phyloP scores from a whole-genome alignment of 805 yeast species.

The Myxozyma mucilagina region DNA sequence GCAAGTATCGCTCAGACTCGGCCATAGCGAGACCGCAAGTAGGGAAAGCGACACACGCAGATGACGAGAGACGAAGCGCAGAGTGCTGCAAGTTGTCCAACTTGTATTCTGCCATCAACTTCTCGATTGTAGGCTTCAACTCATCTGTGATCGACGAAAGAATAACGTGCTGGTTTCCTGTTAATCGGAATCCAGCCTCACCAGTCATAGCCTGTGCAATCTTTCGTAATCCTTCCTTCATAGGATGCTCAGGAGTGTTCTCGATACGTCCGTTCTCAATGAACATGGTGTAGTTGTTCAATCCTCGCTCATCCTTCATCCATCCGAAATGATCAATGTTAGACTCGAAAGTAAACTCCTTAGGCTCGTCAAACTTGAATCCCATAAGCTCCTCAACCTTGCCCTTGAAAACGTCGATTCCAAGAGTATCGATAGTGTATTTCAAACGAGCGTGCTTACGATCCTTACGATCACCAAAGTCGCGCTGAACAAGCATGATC shows the following conservation, averaged over 20 bases:
- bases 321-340: constrained; percentile 93
- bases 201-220: constrained; percentile 69
- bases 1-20: constrained; percentile 90
- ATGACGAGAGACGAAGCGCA: constrained; percentile 82
- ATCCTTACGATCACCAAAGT: constrained; percentile 89
- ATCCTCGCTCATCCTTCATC: constrained; percentile 59
- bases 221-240: constrained; percentile 79
- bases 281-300: constrained; percentile 88
- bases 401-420: constrained; percentile 76
- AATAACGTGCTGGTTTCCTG: constrained; percentile 93
- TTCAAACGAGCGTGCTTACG: constrained; percentile 97
- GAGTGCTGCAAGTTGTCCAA: constrained; percentile 82
- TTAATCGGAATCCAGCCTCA: constrained; percentile 86
- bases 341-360: constrained; percentile 74
- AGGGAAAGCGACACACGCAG: constrained; percentile 98
- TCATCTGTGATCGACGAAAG: constrained; percentile 71
- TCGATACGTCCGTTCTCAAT: constrained; percentile 96
- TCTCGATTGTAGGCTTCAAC: constrained; percentile 63
- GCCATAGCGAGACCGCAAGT: constrained; percentile 99
- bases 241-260: constrained; percentile 86
- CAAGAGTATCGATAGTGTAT: constrained; percentile 93
- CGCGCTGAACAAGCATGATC: constrained; percentile 92
- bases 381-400: constrained; percentile 87
- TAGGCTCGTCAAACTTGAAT: constrained; percentile 65
- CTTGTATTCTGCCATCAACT: constrained; percentile 66